Conservation (phyloP, 2,329 filamentous ascomycete genomes). For the Talaromyces sp. region DNA sequence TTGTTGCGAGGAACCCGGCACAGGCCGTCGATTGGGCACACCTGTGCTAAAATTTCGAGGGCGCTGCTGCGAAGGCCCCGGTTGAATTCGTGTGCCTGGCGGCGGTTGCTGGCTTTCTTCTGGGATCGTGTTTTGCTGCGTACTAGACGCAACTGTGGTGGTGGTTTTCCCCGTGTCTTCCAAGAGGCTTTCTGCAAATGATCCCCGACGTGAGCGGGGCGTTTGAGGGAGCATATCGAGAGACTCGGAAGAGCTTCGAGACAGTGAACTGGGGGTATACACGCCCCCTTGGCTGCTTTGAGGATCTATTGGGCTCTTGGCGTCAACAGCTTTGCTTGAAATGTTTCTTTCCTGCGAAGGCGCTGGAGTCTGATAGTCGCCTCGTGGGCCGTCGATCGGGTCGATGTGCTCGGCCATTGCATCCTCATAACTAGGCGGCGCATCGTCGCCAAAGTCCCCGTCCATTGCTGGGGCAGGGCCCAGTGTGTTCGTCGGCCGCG, state of each 20-base stretch:
- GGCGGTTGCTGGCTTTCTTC: conserved; percentile 21
- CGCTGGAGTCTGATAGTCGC: conserved; percentile 43
- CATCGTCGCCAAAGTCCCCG: conserved; percentile 53
- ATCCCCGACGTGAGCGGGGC: conserved; percentile 29
- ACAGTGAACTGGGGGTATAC: conserved; percentile 15
- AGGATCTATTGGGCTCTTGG: conserved; percentile 27
- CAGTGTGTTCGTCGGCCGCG: conserved; percentile 1
- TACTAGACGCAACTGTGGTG: conserved; percentile 21
- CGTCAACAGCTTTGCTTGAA: conserved; percentile 26
- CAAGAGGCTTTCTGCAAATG: conserved; percentile 26
- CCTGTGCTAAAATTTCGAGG: conserved; percentile 30
- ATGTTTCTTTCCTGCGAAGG: conserved; percentile 25
- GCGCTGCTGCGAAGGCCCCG: conserved; percentile 18
- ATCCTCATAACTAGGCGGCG: conserved; percentile 93
- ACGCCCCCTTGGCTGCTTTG: conserved; percentile 14
- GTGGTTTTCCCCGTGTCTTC: conserved; percentile 25
- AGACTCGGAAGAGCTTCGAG: conserved; percentile 26
- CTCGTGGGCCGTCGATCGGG: conserved; percentile 65
- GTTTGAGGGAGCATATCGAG: conserved; percentile 36
- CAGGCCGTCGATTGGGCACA: conserved; percentile 33
- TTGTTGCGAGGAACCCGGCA: conserved; percentile 18
- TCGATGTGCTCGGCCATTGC: conserved; percentile 74
- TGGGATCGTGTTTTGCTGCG: conserved; percentile 9
- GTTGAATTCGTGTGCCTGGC: conserved; percentile 16
- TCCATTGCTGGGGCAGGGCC: conserved; percentile 14